phyloP scores from a whole-genome alignment of 176 grass and related monocot genomes.

The Hsuehochloa calcarea region DNA sequence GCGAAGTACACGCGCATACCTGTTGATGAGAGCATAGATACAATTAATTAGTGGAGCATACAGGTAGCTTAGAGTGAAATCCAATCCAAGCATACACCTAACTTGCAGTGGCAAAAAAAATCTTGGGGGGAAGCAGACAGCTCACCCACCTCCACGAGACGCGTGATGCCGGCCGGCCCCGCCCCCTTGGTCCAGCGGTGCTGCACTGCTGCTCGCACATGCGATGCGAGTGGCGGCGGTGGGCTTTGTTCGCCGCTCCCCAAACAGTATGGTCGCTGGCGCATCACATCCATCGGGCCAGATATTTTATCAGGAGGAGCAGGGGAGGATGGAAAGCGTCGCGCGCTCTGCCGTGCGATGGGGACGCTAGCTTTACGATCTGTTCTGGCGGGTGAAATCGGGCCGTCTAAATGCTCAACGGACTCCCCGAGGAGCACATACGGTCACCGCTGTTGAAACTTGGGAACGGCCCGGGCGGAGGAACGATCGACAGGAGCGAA shows the following conservation, averaged over 20 bases:
- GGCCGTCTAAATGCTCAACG: too few relatives aligned
- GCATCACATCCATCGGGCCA: not conserved
- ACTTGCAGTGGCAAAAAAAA: not conserved
- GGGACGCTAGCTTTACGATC: too few relatives aligned
- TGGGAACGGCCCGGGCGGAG: too few relatives aligned
- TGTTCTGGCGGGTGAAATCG: too few relatives aligned
- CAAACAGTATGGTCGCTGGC: not conserved
- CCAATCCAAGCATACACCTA: slow-evolving; percentile 33
- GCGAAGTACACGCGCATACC: too few relatives aligned
- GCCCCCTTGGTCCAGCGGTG: not conserved
- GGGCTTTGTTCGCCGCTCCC: not conserved
- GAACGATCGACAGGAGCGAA: too few relatives aligned
- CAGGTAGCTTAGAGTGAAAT: slow-evolving; percentile 25
- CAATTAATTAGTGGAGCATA: not conserved
- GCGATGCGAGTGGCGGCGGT: not conserved
- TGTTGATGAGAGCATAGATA: too few relatives aligned
- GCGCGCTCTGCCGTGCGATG: too few relatives aligned
- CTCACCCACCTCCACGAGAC: not conserved
- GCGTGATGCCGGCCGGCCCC: not conserved
- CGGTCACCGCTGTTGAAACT: too few relatives aligned
- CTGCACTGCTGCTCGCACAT: not conserved
- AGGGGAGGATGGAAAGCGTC: too few relatives aligned
- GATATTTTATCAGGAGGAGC: too few relatives aligned
- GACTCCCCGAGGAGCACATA: too few relatives aligned
- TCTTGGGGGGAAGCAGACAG: not conserved